Conservation (phyloP, 352 stramenopile genomes). For the Phytopythium sindhum region DNA sequence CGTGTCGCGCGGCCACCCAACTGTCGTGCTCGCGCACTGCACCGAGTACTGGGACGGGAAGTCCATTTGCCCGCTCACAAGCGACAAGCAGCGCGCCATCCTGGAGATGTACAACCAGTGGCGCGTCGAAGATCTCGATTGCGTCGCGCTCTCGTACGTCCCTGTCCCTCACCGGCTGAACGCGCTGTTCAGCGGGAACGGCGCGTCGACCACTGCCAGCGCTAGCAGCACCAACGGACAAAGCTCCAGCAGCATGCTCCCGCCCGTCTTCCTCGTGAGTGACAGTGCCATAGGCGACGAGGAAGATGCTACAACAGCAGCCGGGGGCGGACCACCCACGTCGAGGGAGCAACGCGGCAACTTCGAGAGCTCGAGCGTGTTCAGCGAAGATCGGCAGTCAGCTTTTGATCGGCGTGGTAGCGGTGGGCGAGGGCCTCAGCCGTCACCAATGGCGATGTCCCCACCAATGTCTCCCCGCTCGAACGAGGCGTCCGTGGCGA, state of each 20-base stretch:
- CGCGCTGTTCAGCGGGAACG: slow-evolving; percentile 34
- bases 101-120: slow-evolving; percentile 89
- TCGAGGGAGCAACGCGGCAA: slow-evolving; percentile 18
- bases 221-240: slow-evolving; percentile 16
- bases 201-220: slow-evolving; percentile 14
- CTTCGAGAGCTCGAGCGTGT: slow-evolving; percentile 26
- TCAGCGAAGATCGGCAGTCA: slow-evolving; percentile 28
- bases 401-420: slow-evolving; percentile 10
- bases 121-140: slow-evolving; percentile 84
- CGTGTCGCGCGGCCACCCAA: slow-evolving; percentile 73
- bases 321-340: slow-evolving; percentile 23
- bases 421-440: not conserved
- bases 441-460: not conserved
- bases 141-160: slow-evolving; percentile 79
- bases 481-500: not conserved
- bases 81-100: slow-evolving; percentile 73
- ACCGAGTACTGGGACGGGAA: slow-evolving; percentile 88
- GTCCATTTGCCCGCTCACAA: slow-evolving; percentile 81
- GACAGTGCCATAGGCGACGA: slow-evolving; percentile 51
- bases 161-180: slow-evolving; percentile 75
- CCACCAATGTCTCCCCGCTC: slow-evolving; percentile 5
- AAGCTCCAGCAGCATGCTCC: slow-evolving; percentile 29
- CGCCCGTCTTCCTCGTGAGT: slow-evolving; percentile 81
- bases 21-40: slow-evolving; percentile 67
- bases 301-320: not conserved